Conservation (phyloP, 371 early-diverging fungal genomes). For the Mucor mucedo region DNA sequence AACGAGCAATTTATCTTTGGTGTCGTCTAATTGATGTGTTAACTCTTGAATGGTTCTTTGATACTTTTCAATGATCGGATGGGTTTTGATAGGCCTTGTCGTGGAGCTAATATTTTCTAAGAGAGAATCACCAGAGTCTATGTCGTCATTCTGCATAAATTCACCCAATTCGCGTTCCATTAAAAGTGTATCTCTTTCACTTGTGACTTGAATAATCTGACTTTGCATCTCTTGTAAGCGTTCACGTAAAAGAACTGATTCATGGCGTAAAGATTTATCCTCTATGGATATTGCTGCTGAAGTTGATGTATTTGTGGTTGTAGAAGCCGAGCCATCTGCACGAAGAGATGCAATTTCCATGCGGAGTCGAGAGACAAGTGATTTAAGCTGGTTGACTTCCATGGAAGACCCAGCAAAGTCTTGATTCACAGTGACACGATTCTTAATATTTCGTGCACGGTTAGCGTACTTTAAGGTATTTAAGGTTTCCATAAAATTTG, state of each 20-base stretch:
- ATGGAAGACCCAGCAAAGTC: constrained; percentile 57
- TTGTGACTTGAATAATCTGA: constrained; percentile 54
- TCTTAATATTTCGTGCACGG: constrained; percentile 86
- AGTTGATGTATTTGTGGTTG: constrained; percentile 19
- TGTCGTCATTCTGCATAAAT: constrained; percentile 31
- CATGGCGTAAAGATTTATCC: constrained; percentile 31
- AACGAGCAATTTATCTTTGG: constrained; percentile 39
- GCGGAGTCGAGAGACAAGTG: constrained; percentile 65
- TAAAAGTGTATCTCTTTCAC: constrained; percentile 65
- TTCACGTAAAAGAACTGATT: constrained; percentile 29
- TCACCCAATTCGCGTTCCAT: constrained; percentile 58
- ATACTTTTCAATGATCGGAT: constrained; percentile 62
- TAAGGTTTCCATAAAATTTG: constrained; percentile 84
- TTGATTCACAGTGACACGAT: constrained; percentile 77
- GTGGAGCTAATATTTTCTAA: constrained; percentile 19
- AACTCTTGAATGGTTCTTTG: constrained; percentile 57
- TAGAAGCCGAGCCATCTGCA: constrained; percentile 28
- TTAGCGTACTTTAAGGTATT: constrained; percentile 93
- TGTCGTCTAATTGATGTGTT: constrained; percentile 52
- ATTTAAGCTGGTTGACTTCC: constrained; percentile 71
- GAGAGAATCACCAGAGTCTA: constrained; percentile 13
- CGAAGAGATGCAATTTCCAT: constrained; percentile 59
- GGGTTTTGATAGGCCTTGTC: constrained; percentile 27
- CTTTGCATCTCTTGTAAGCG: constrained; percentile 11
- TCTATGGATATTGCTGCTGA: not conserved